Evolutionary conservation across 805 yeast species (phyloP).

Genomic region (Pichia eremophila): DNA sequence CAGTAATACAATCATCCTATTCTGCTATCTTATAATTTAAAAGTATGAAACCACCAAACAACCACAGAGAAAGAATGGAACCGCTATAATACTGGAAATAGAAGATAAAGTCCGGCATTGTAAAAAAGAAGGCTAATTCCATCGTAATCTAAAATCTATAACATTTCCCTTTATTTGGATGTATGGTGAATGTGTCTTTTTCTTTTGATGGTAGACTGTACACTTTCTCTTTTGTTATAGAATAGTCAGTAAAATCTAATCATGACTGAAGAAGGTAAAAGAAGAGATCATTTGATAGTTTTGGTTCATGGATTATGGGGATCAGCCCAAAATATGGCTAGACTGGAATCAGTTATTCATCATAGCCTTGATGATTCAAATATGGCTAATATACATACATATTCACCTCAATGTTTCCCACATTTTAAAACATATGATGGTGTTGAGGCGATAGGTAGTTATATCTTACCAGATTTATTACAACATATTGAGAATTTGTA

Average conservation of each 20-base stretch:
- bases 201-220: too few relatives aligned
- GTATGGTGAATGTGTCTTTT: too few relatives aligned
- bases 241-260: not conserved
- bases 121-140: too few relatives aligned
- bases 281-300: slow-evolving; percentile 49
- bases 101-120: too few relatives aligned
- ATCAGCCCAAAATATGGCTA: slow-evolving; percentile 45
- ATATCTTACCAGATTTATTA: slow-evolving; percentile 59
- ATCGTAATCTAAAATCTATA: too few relatives aligned
- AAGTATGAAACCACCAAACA: too few relatives aligned
- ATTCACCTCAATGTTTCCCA: slow-evolving; percentile 51
- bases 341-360: slow-evolving; percentile 35
- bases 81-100: too few relatives aligned
- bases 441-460: slow-evolving; percentile 57
- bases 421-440: slow-evolving; percentile 83
- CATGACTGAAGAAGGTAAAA: not conserved
- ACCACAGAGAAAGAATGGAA: too few relatives aligned
- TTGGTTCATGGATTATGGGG: slow-evolving; percentile 79
- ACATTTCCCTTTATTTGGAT: too few relatives aligned
- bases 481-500: slow-evolving; percentile 30
- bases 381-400: slow-evolving; percentile 34
- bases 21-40: too few relatives aligned
- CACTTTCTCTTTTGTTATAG: too few relatives aligned
- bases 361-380: slow-evolving; percentile 19
- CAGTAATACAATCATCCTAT: too few relatives aligned